A percentile compares a stretch with the other conserved stretches of the same genome.
These are phyloP conservation scores for Cornus controversa DNA, from an alignment of 148 eudicot genomes.

Conservation along the genomic window DNA sequence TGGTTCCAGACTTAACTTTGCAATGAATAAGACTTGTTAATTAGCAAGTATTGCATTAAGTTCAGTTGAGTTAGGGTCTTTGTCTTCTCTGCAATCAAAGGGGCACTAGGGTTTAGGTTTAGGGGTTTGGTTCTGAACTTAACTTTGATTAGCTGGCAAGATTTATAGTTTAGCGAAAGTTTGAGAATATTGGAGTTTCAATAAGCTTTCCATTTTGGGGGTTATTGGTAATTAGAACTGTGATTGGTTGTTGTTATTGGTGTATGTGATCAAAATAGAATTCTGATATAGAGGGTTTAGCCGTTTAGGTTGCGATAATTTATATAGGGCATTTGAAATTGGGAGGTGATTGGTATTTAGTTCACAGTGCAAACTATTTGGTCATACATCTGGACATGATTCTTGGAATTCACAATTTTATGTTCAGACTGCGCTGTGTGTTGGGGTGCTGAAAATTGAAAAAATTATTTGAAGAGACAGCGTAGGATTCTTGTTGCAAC, in stretches of 20 bases:
- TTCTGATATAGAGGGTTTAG: too few species aligned
- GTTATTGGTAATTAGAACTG: not conserved
- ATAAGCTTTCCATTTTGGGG: too few species aligned
- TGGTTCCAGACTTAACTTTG: not conserved
- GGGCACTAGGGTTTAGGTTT: conserved; percentile 1
- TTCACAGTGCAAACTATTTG: not conserved
- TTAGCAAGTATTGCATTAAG: too few species aligned
- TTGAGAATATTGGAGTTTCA: not conserved
- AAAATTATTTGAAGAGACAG: not conserved
- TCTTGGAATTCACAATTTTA: not conserved
- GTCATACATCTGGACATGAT: not conserved
- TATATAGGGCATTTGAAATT: not conserved
- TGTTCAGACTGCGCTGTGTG: too few species aligned
- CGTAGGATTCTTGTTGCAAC: not conserved
- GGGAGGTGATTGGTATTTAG: not conserved
- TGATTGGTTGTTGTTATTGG: not conserved
- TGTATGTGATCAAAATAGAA: not conserved
- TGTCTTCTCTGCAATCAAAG: not conserved
- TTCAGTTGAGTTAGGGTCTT: too few species aligned
- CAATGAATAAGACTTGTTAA: too few species aligned
- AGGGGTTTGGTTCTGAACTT: not conserved
- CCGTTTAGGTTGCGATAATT: not conserved
- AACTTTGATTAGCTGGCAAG: not conserved
- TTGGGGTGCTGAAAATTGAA: not conserved
- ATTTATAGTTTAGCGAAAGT: not conserved